Base-by-base conservation (phyloP, 2,329 filamentous ascomycete species). In the Paecilomyces niveus region DNA sequence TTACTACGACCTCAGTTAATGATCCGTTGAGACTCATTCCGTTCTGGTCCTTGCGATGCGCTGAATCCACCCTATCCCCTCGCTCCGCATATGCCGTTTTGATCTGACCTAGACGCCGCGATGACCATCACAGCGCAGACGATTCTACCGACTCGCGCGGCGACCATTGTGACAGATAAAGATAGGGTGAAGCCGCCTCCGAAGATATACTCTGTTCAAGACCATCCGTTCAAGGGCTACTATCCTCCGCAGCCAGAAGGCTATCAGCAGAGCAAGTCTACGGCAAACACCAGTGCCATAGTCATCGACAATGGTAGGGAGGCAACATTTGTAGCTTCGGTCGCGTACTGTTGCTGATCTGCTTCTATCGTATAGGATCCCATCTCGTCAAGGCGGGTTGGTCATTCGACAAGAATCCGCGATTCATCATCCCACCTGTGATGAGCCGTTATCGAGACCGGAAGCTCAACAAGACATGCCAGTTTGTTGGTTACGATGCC, bases 361-460 rank as follows among this genome's bases (percentile, higher is more conserved):
- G 45, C 22, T 63, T 64, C 60, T 51, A 39, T 54, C 24, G 53
- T 21, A 56, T 66, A 96, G 92, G 94, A 65, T 94, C 93, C 24
- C 95, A 89, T 56, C 81, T 87, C 32, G 85, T 97, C 60, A 91
- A 95, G 75, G 93, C 93, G 56, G 94, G 94, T 64, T 99, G 93
- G 92, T 96, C 92, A 7, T 96, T 96, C 70, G 93, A 97, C 69
- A 80, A 85, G 62, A 79, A 81, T n/a, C 94, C 94, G 1, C 85
- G 90, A 63, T 81, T 97, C 58, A 83, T 84, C 61, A 82, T 96
- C 39, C 90, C 92, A 1, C 93, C 94, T 11, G 89, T 97, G 64
- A 95, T 95, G 86, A 89, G 94, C 63, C 91, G 93, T 69, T 99
- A 96, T 74, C 88, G 92, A 70, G 94, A 99, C 73, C 89, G 94